Base-by-base conservation (phyloP, 768 basidiomycete species). In the Leucocoprinus birnbaumii region DNA sequence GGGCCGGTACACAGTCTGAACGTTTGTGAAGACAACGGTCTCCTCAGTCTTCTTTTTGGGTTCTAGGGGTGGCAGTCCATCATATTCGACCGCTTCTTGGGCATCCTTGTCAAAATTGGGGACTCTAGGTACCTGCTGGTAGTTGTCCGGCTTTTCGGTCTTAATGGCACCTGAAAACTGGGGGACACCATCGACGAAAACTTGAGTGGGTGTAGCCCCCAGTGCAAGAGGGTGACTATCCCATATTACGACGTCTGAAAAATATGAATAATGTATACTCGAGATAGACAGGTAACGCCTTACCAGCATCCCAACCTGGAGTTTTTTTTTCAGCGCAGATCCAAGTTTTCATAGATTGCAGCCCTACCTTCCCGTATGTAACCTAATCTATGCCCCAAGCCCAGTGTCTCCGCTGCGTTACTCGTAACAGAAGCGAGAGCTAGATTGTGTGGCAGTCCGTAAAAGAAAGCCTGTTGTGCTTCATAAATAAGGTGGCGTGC, bases 111-210 rank as follows among this genome's bases (percentile, higher is more conserved):
- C 82, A 60, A 87, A 94, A 61, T 88, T 75, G 0, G 91, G 90
- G 1, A 84, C 82, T 40, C 68, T 71, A 0, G 90, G 88, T 5
- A 67, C 48, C 6, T 62, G 61, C 58, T 82, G 80, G 63, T 72
- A 79, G 14, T 65, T 55, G 7, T 59, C 53, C 1, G 79, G 78
- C 64, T 95, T 94, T 48, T 69, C 45, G 37, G 76, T 65, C 16
- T 79, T 66, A 59, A 75, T 65, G 2, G 85, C 77, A 2, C 69
- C 63, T 26, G 71, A 61, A 2, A 90, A 62, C 64, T 98, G 94
- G 1, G 86, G 70, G 47, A 96, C 86, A 1, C 94, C 94, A 62
- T 98, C 94, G 57, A 96, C 90, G 70, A 84, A 92, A 18, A 94
- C 91, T 71, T 95, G 91, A 34, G 77, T 73, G 2, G 92, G 93